Conservation (phyloP, 768 basidiomycete species). For the Russula lepida region DNA sequence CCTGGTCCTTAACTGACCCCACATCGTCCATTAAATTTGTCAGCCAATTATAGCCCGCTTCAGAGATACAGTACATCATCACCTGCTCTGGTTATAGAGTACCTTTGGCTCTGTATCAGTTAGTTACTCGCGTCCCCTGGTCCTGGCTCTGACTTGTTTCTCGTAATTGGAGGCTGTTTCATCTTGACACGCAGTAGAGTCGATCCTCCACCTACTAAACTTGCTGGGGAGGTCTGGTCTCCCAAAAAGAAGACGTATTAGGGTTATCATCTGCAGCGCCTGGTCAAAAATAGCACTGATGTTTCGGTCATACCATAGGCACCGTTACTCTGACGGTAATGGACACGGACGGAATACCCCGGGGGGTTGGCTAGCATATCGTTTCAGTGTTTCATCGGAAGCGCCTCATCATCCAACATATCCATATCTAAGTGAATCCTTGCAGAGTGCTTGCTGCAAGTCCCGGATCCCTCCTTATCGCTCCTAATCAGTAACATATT, state of each 20-base stretch:
- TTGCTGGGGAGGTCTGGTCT: background rate
- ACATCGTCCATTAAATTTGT: background rate
- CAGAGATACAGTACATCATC: too few relatives aligned
- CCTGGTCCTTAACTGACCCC: background rate
- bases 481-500: background rate
- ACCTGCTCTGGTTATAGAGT: background rate
- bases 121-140: background rate
- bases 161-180: background rate
- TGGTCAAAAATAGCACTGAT: background rate
- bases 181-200: background rate
- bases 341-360: background rate
- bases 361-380: background rate
- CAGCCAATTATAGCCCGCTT: background rate
- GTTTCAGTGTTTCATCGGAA: background rate
- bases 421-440: background rate
- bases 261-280: background rate
- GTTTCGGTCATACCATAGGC: background rate
- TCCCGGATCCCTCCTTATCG: background rate
- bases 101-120: background rate
- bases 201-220: too few relatives aligned
- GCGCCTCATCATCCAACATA: background rate
- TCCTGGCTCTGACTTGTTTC: background rate
- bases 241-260: background rate
- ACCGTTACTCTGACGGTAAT: background rate
- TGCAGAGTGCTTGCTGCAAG: background rate